Conservation (phyloP, 306 rosid species). For the Cucumis cinereus region DNA sequence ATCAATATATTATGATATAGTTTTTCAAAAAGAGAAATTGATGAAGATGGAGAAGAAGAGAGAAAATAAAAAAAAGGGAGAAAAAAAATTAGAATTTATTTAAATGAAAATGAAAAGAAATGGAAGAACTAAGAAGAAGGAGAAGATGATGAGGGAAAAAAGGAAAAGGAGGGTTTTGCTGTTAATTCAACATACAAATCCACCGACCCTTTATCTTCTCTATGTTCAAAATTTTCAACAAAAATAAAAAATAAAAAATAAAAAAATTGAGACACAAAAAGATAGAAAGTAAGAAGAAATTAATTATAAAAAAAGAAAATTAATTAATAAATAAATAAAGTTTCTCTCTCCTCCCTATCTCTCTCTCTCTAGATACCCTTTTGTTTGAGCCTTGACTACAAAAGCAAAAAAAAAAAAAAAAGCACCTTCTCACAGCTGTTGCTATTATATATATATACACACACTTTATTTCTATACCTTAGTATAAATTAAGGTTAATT, state of each 20-base stretch:
- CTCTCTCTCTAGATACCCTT: constrained; percentile 23
- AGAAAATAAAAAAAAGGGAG: background rate
- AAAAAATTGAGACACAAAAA: constrained; percentile 14
- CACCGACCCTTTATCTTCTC: constrained; percentile 30
- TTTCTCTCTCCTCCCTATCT: constrained; percentile 13
- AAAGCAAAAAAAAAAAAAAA: constrained; percentile 48
- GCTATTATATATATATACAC: constrained; percentile 13
- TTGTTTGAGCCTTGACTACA: constrained; percentile 72
- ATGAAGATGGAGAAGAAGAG: background rate
- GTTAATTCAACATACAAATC: constrained; percentile 4
- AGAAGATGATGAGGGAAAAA: background rate
- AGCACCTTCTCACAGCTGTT: constrained; percentile 39
- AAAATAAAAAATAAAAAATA: constrained; percentile 28
- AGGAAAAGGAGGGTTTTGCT: background rate
- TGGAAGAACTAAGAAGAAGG: background rate
- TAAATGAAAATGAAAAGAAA: background rate
- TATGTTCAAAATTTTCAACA: background rate
- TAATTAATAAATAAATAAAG: no score
- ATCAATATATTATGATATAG: background rate
- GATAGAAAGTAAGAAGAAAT: constrained; percentile 6
- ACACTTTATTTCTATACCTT: background rate
- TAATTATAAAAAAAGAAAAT: no score
- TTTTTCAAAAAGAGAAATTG: background rate
- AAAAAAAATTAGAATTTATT: background rate
- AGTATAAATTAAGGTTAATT: background rate